phyloP scores from a whole-genome alignment of 768 basidiomycete species.

The Suillus decipiens region DNA sequence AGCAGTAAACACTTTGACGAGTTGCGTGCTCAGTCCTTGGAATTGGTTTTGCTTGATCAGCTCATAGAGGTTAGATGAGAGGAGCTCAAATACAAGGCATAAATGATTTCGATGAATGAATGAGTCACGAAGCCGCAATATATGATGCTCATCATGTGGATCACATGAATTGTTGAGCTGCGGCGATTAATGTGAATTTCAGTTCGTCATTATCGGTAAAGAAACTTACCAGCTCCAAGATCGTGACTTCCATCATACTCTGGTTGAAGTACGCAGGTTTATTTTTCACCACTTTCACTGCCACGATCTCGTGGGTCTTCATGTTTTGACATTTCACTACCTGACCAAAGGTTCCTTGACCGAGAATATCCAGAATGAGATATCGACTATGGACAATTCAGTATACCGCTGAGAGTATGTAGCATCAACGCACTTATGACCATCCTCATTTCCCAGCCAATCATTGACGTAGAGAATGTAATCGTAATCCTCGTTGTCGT shows the following conservation, averaged over 20 bases:
- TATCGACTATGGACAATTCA: conserved; percentile 57
- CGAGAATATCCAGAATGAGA: conserved; percentile 95
- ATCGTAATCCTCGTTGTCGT: conserved; percentile 98
- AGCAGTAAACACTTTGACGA: conserved; percentile 98
- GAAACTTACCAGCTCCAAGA: conserved; percentile 83
- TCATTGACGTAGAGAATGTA: conserved; percentile 99
- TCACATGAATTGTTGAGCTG: conserved; percentile 95
- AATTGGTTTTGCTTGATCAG: conserved; percentile 99
- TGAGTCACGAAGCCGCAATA: conserved; percentile 90
- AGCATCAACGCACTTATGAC: conserved; percentile 75
- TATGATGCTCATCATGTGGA: conserved; percentile 94
- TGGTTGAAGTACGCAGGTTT: conserved; percentile 99
- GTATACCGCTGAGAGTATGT: conserved; percentile 8
- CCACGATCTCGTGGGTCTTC: conserved; percentile 98
- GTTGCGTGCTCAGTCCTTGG: conserved; percentile 93
- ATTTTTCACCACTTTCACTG: conserved; percentile 99
- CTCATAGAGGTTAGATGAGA: conserved; percentile 97
- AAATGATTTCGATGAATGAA: conserved; percentile 97
- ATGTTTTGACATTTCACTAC: conserved; percentile 99
- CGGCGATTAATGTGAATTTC: conserved; percentile 10
- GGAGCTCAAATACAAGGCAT: conserved; percentile 95
- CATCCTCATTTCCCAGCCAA: conserved; percentile 91
- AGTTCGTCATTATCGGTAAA: background rate
- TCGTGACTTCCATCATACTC: conserved; percentile 99
- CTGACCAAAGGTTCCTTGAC: conserved; percentile 98